These are phyloP conservation scores for Claviceps sp. DNA, from an alignment of 2,329 filamentous ascomycete genomes.

Conservation along the genomic window DNA sequence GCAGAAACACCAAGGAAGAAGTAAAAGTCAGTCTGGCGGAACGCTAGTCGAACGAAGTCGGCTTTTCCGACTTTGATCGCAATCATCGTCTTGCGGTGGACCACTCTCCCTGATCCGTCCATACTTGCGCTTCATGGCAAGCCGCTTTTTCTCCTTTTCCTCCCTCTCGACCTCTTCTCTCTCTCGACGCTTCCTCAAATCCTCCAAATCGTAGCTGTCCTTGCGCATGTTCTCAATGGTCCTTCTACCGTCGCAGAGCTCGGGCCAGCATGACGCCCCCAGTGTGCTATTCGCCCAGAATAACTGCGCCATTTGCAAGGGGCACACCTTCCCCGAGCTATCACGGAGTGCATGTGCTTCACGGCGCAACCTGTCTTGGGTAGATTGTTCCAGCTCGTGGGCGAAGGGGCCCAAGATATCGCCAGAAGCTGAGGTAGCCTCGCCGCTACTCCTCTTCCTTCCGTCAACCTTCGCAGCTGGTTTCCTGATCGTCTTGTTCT, in stretches of 20 bases:
- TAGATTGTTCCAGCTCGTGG: background rate
- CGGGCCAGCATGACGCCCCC: conserved; percentile 6
- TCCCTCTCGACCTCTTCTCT: conserved; percentile 8
- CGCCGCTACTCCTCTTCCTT: background rate
- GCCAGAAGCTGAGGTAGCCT: background rate
- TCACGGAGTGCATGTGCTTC: conserved; percentile 4
- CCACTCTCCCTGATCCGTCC: conserved; percentile 9
- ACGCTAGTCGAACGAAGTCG: background rate
- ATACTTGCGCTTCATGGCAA: conserved; percentile 13
- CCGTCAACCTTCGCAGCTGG: background rate
- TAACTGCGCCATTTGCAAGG: conserved; percentile 10
- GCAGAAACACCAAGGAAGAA: background rate
- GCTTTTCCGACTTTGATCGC: background rate
- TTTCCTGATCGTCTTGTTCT: background rate
- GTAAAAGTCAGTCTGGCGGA: background rate
- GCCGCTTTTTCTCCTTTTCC: conserved; percentile 10
- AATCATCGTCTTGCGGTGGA: background rate
- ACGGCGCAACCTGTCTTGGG: background rate
- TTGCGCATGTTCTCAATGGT: conserved; percentile 11
- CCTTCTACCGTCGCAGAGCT: conserved; percentile 9
- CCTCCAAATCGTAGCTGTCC: conserved; percentile 8
- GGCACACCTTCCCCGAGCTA: conserved; percentile 8
- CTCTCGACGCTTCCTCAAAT: conserved; percentile 7
- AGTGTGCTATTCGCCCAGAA: conserved; percentile 10
- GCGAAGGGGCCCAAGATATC: conserved; percentile 1